These are phyloP conservation scores for Byssochlamys sp. DNA, from an alignment of 2,329 filamentous ascomycete genomes.

Conservation along the genomic window DNA sequence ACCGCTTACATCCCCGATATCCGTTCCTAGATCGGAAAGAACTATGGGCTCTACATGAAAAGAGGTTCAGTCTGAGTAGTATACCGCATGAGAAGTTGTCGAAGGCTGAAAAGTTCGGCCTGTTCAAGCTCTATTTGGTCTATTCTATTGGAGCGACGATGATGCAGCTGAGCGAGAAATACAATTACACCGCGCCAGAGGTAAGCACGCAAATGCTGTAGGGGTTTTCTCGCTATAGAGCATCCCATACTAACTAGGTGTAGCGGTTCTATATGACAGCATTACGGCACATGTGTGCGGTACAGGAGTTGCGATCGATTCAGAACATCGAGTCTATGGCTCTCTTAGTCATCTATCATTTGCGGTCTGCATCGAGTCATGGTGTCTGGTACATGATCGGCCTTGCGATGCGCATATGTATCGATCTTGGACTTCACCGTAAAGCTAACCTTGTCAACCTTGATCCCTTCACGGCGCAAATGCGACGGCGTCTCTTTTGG, in stretches of 20 bases:
- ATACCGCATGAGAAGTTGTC: constrained; percentile 26
- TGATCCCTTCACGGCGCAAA: constrained; percentile 35
- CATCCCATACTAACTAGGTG: constrained; percentile 2
- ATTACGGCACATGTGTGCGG: constrained; percentile 40
- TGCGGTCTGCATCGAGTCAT: constrained; percentile 42
- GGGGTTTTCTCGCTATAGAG: neutral
- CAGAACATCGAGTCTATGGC: constrained; percentile 47
- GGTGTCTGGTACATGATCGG: constrained; percentile 49
- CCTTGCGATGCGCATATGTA: constrained; percentile 45
- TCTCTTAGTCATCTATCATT: constrained; percentile 43
- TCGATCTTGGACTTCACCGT: constrained; percentile 44
- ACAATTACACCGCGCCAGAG: constrained; percentile 35
- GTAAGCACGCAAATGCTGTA: constrained; percentile 15
- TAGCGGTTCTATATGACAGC: constrained; percentile 43
- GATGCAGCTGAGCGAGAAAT: constrained; percentile 40
- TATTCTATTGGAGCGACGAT: constrained; percentile 45
- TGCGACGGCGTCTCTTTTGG: constrained; percentile 44
- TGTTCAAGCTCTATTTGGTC: constrained; percentile 45
- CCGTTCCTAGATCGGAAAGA: constrained; percentile 41
- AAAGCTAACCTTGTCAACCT: constrained; percentile 37
- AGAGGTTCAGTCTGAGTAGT: constrained; percentile 30
- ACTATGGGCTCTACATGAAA: constrained; percentile 36
- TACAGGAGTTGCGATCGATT: constrained; percentile 40
- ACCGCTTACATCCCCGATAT: constrained; percentile 40
- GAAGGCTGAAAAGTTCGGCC: constrained; percentile 33